Evolutionary conservation across 495 filamentous ascomycete genomes (phyloP).

Genomic region (Evernia prunastri): DNA sequence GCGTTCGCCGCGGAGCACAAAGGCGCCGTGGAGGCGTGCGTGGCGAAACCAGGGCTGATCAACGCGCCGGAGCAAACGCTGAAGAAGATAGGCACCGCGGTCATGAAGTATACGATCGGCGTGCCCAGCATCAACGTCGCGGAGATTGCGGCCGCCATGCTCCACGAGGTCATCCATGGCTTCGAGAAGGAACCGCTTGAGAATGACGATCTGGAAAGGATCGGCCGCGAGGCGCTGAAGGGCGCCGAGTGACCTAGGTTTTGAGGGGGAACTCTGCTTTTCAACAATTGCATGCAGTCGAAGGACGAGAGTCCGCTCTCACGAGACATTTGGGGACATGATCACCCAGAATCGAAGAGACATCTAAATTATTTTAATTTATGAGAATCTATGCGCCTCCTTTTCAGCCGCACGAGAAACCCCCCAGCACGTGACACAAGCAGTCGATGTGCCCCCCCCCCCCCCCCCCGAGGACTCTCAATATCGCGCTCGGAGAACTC

Average conservation of each 20-base stretch:
- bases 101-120: constrained; percentile 13
- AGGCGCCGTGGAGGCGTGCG: constrained; percentile 32
- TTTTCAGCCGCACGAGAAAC: too few species aligned
- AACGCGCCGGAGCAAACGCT: constrained; percentile 23
- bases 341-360: too few species aligned
- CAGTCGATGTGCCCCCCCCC: too few species aligned
- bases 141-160: constrained; percentile 40
- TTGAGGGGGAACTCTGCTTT: not conserved
- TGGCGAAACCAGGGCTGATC: constrained; percentile 39
- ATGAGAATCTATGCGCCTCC: too few species aligned
- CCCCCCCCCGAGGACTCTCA: too few species aligned
- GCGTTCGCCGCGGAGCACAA: constrained; percentile 34
- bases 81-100: constrained; percentile 15
- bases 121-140: constrained; percentile 34
- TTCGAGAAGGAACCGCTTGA: constrained; percentile 42
- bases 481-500: too few species aligned
- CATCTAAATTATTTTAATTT: too few species aligned
- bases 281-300: not conserved
- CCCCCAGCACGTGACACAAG: too few species aligned
- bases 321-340: too few species aligned
- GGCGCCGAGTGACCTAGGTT: not conserved
- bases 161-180: constrained; percentile 41
- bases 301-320: not conserved
- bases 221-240: constrained; percentile 29
- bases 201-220: constrained; percentile 41